These are phyloP conservation scores for Suhomyces wounanorum DNA, from an alignment of 1,139 yeast genomes.

Conservation along the genomic window DNA sequence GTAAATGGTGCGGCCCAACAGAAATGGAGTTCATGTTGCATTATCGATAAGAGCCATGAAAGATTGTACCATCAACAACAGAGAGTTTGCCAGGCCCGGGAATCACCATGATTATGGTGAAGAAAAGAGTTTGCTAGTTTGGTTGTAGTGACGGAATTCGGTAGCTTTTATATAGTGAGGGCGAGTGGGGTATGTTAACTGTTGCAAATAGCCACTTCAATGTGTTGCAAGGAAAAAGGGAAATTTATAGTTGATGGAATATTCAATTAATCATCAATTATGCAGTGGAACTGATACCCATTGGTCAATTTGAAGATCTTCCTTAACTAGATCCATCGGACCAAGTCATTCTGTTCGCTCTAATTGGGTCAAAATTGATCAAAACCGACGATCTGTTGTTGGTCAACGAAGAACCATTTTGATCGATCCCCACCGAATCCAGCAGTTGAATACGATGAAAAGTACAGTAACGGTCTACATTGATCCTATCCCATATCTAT, in stretches of 20 bases:
- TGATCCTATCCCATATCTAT: constrained; percentile 4
- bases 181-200: not conserved
- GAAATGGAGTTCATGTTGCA: not conserved
- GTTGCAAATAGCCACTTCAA: not conserved
- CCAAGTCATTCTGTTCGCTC: not conserved
- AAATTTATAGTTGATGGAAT: not conserved
- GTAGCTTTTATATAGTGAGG: not conserved
- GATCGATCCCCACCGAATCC: not conserved
- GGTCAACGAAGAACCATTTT: not conserved
- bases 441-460: not conserved
- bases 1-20: not conserved
- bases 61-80: not conserved
- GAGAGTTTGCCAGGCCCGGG: too few species aligned
- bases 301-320: not conserved
- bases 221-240: not conserved
- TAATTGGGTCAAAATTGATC: not conserved
- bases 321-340: not conserved
- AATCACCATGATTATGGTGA: too few species aligned
- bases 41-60: not conserved
- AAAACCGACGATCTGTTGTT: not conserved
- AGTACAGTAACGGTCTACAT: not conserved
- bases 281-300: not conserved
- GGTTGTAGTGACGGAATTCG: not conserved
- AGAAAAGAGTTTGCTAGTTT: not conserved
- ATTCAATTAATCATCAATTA: not conserved